Base-by-base conservation (phyloP, 2,329 filamentous ascomycete genomes). In the Cadophora sp. region DNA sequence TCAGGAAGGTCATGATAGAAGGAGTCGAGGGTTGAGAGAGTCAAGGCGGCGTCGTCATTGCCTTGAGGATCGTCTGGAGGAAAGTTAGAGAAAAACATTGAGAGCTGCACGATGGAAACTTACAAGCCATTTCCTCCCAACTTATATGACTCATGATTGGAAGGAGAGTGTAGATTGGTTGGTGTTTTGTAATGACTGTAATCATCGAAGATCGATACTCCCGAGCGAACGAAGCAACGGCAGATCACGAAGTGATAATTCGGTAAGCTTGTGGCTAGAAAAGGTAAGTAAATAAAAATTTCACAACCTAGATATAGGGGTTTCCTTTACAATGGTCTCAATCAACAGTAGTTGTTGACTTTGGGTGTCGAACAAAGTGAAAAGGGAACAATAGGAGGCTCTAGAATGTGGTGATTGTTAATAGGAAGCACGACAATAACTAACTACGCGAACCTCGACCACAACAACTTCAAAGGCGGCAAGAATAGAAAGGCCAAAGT, bases 1-100 rank as follows among this genome's bases (percentile, higher is more conserved):
- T 61, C 59, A 36, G 59, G 59, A 4, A 61, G 59, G 0, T 48
- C 43, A 7, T 50, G 20, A 18, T 50, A 36, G 43, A 61, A 61
- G 16, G 27, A n/a, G 20, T 50, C 39, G 20, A 59, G 58, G 18
- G 9, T 59, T 3, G 41, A n/a, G 13, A 27, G 6, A 30, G 8
- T 47, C 4, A 24, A 13, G 7, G 47, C 20, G 39, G 14, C 36
- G 20, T 47, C 22, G 41, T 20, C 27, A 30, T 18, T 47, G 6
- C n/a, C n/a, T 27, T 22, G 11, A 41, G 16, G 24, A 30, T 43
- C 39, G 13, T 41, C 39, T 45, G 3, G 16, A 24, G 22, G 30
- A 1, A 24, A 8, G 39, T 59, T 27, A 59, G 58, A 45, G n/a
- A 33, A 48, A 1, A 43, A 24, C 20, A 43, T 45, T 45, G 7